These are phyloP conservation scores for Candida ortonii DNA, from an alignment of 805 yeast genomes.

Conservation along the genomic window DNA sequence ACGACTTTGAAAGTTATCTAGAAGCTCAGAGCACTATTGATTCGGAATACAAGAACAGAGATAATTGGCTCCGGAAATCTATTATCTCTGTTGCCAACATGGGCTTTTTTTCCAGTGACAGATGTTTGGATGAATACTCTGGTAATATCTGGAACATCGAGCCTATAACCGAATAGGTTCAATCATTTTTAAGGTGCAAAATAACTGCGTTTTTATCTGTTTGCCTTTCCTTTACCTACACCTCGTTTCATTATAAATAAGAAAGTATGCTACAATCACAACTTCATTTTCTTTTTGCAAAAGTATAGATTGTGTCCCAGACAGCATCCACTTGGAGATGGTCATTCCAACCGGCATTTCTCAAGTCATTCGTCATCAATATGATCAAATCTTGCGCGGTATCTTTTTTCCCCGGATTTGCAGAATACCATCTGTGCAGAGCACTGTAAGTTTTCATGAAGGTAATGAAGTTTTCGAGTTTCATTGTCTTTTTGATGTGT, in stretches of 20 bases:
- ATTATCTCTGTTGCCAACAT: slow-evolving; percentile 82
- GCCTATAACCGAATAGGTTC: slow-evolving; percentile 40
- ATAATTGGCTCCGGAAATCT: slow-evolving; percentile 73
- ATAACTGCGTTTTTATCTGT: background rate
- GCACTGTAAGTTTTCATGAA: slow-evolving; percentile 27
- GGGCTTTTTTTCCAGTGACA: slow-evolving; percentile 89
- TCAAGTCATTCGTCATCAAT: slow-evolving; percentile 20
- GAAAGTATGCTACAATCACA: too few relatives aligned
- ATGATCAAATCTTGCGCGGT: slow-evolving; percentile 19
- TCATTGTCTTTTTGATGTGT: slow-evolving; percentile 15
- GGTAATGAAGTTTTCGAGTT: slow-evolving; percentile 19
- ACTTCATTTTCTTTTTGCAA: slow-evolving; percentile 46
- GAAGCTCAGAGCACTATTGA: slow-evolving; percentile 80
- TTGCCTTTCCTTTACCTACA: background rate
- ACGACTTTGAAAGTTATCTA: slow-evolving; percentile 84
- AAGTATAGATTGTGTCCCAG: slow-evolving; percentile 56
- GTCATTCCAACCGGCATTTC: slow-evolving; percentile 41
- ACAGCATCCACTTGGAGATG: slow-evolving; percentile 42
- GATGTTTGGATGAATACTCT: slow-evolving; percentile 90
- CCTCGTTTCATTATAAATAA: too few relatives aligned
- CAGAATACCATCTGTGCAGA: slow-evolving; percentile 24
- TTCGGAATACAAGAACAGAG: slow-evolving; percentile 58
- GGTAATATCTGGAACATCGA: slow-evolving; percentile 92
- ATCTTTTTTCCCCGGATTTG: slow-evolving; percentile 17
- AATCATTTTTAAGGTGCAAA: background rate